phyloP scores from a whole-genome alignment of 2,329 filamentous ascomycete species.

The Lachnellula subtilissima region DNA sequence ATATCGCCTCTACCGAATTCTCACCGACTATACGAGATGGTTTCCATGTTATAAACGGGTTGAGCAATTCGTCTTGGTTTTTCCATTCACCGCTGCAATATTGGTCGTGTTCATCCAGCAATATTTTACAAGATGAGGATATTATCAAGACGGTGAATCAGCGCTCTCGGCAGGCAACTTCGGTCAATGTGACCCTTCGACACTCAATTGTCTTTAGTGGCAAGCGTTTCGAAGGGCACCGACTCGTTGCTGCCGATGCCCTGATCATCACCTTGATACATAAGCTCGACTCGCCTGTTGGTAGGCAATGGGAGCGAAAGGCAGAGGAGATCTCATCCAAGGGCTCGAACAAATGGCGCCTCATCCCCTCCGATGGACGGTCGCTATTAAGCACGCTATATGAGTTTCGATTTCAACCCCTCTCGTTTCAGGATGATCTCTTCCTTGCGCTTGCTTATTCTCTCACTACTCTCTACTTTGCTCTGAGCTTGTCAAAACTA shows the following conservation, averaged over 20 bases:
- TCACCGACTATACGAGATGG: slow-evolving; percentile 42
- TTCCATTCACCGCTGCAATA: slow-evolving; percentile 81
- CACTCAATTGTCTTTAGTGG: slow-evolving; percentile 79
- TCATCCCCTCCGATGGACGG: slow-evolving; percentile 57
- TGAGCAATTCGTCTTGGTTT: slow-evolving; percentile 64
- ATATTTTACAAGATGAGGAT: slow-evolving; percentile 55
- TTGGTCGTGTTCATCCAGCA: slow-evolving; percentile 63
- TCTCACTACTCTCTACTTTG: slow-evolving; percentile 59
- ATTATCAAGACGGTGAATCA: slow-evolving; percentile 66
- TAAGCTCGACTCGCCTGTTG: slow-evolving; percentile 58
- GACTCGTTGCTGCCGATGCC: slow-evolving; percentile 67
- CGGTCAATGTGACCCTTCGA: slow-evolving; percentile 67
- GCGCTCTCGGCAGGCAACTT: slow-evolving; percentile 55
- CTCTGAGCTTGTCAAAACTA: slow-evolving; percentile 62
- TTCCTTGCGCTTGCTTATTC: slow-evolving; percentile 62
- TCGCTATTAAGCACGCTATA: slow-evolving; percentile 58
- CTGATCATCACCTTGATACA: slow-evolving; percentile 74
- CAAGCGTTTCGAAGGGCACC: slow-evolving; percentile 66
- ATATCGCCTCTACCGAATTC: slow-evolving; percentile 22
- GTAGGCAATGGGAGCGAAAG: slow-evolving; percentile 59
- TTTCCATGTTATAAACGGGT: slow-evolving; percentile 55
- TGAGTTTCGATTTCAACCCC: slow-evolving; percentile 73
- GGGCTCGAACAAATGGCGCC: slow-evolving; percentile 51
- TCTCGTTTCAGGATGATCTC: slow-evolving; percentile 61
- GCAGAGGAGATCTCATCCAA: slow-evolving; percentile 49